Percentiles rank a stretch among this genome's conserved stretches.
phyloP scores from a whole-genome alignment of 495 filamentous ascomycete genomes.

The Penicillium pulvis region DNA sequence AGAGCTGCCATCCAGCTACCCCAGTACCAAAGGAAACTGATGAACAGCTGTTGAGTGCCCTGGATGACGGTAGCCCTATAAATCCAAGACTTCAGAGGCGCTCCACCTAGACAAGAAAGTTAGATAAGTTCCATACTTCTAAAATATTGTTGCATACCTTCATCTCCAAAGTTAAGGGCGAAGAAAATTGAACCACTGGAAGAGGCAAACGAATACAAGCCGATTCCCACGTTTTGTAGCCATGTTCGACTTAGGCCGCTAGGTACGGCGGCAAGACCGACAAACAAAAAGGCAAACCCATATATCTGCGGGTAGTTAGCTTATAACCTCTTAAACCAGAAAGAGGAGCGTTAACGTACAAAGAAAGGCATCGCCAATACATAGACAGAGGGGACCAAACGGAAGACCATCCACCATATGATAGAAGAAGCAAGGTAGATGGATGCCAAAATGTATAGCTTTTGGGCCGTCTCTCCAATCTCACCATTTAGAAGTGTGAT shows the following conservation, averaged over 20 bases:
- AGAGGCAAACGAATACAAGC: constrained; percentile 48
- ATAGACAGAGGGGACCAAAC: constrained; percentile 42
- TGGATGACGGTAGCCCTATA: constrained; percentile 54
- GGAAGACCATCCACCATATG: constrained; percentile 67
- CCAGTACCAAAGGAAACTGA: constrained; percentile 55
- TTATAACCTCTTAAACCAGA: not conserved
- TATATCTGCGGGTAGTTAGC: constrained; percentile 32
- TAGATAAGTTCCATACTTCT: constrained; percentile 9
- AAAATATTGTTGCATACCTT: constrained; percentile 21
- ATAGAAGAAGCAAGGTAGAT: constrained; percentile 65
- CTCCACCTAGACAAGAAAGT: constrained; percentile 34
- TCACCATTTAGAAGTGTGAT: constrained; percentile 69
- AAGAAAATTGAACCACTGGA: constrained; percentile 54
- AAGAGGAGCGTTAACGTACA: constrained; percentile 26
- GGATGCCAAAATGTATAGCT: constrained; percentile 66
- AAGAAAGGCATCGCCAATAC: constrained; percentile 60
- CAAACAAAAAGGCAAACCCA: constrained; percentile 64
- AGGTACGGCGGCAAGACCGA: constrained; percentile 58
- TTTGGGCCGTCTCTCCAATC: constrained; percentile 60
- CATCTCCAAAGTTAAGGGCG: constrained; percentile 53
- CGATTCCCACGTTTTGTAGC: constrained; percentile 51
- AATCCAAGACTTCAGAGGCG: constrained; percentile 50
- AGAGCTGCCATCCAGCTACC: constrained; percentile 48
- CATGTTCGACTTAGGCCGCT: constrained; percentile 45
- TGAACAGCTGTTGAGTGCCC: constrained; percentile 49